Percentiles rank a stretch among this genome's conserved stretches.
These are phyloP conservation scores for Microsporum audouinii DNA, from an alignment of 2,329 filamentous ascomycete genomes.

Conservation along the genomic window DNA sequence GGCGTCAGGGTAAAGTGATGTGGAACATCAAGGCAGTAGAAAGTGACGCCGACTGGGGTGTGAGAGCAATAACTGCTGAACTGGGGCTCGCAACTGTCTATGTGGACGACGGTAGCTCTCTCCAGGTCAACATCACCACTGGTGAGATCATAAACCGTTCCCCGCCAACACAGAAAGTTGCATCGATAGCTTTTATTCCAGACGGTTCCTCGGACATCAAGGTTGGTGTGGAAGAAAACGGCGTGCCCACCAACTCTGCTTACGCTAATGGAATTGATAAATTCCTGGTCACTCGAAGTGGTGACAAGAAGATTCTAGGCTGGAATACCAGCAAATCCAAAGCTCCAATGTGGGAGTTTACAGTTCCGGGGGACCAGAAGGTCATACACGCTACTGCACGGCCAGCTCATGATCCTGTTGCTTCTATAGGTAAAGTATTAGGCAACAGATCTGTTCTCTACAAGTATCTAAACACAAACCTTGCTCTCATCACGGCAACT, in stretches of 20 bases:
- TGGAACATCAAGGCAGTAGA: conserved; percentile 62
- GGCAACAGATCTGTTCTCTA: conserved; percentile 89
- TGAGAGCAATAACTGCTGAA: conserved; percentile 55
- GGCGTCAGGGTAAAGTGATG: conserved; percentile 57
- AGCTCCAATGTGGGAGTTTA: conserved; percentile 59
- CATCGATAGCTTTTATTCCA: conserved; percentile 25
- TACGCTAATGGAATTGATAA: conserved; percentile 23
- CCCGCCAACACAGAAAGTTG: conserved; percentile 19
- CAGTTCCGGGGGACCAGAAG: conserved; percentile 52
- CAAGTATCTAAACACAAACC: conserved; percentile 90
- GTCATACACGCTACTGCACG: conserved; percentile 58
- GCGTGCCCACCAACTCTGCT: conserved; percentile 22
- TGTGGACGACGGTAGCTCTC: conserved; percentile 50
- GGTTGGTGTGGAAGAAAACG: conserved; percentile 28
- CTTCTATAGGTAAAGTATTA: conserved; percentile 87
- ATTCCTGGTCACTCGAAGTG: conserved; percentile 32
- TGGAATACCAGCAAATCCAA: conserved; percentile 31
- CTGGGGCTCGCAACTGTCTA: conserved; percentile 50
- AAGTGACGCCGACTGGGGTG: conserved; percentile 51
- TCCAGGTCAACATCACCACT: conserved; percentile 38
- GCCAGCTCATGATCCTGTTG: conserved; percentile 70
- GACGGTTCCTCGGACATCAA: conserved; percentile 18
- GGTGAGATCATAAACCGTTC: conserved; percentile 31
- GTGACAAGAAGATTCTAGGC: conserved; percentile 33
- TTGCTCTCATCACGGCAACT: conserved; percentile 61